Conservation (phyloP, 2,329 filamentous ascomycete genomes). For the Colletotrichum sp. region DNA sequence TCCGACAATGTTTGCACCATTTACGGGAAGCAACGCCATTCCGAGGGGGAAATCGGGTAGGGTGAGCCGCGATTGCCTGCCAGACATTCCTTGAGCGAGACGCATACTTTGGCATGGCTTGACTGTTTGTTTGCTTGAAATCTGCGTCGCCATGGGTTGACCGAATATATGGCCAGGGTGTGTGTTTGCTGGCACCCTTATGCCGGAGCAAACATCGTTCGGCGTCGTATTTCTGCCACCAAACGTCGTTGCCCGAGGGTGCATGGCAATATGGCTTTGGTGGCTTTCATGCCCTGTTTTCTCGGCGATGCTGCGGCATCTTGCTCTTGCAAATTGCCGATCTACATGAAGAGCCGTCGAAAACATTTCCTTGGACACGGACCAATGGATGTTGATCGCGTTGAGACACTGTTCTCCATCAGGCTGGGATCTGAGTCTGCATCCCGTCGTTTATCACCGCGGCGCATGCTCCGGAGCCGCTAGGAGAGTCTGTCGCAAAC, state of each 20-base stretch:
- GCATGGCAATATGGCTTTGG: background rate
- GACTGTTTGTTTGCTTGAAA: background rate
- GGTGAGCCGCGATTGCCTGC: background rate
- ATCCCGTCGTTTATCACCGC: background rate
- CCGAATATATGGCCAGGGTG: background rate
- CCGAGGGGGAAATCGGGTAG: background rate
- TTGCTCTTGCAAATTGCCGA: background rate
- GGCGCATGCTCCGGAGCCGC: background rate
- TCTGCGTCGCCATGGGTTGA: background rate
- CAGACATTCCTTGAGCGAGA: background rate
- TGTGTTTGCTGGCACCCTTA: background rate
- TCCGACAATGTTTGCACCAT: background rate
- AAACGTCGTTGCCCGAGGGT: background rate
- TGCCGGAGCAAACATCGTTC: background rate
- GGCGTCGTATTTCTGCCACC: background rate
- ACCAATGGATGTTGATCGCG: background rate
- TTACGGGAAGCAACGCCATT: background rate
- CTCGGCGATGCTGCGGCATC: background rate
- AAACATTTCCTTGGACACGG: background rate
- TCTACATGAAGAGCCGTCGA: background rate
- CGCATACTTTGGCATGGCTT: background rate
- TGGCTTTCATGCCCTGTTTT: background rate
- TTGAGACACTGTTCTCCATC: background rate
- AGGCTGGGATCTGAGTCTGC: background rate
- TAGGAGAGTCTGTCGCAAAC: background rate